Conservation (phyloP, 345 rosid genomes). For the Linum tenue region DNA sequence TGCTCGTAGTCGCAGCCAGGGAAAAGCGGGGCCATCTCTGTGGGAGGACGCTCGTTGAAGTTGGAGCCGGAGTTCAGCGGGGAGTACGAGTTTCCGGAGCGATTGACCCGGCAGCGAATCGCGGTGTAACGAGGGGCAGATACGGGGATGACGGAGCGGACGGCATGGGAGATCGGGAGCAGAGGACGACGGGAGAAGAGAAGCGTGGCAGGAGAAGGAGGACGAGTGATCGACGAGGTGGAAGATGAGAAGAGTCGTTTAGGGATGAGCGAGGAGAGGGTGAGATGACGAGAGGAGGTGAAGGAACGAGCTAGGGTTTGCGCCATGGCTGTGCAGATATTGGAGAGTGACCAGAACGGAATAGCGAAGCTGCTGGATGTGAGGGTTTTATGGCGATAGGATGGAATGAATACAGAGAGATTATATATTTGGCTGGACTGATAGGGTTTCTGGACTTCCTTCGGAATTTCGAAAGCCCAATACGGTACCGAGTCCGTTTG, state of each 20-base stretch:
- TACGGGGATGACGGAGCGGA: constrained; percentile 13
- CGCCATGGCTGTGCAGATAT: constrained; percentile 34
- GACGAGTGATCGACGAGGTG: constrained; percentile 18
- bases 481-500: too few relatives aligned
- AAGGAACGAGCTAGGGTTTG: constrained; percentile 42
- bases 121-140: constrained; percentile 32
- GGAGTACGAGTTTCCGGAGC: constrained; percentile 71
- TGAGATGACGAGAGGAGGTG: constrained; percentile 37
- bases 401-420: too few relatives aligned
- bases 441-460: too few relatives aligned
- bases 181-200: constrained; percentile 34
- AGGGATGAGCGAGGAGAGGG: constrained; percentile 19
- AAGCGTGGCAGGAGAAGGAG: constrained; percentile 34
- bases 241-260: constrained; percentile 33
- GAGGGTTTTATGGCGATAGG: too few relatives aligned
- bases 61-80: constrained; percentile 84
- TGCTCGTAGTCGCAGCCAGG: constrained; percentile 92
- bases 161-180: constrained; percentile 23
- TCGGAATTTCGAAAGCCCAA: too few relatives aligned
- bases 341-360: too few relatives aligned
- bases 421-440: too few relatives aligned
- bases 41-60: constrained; percentile 89
- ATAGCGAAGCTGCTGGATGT: too few relatives aligned
- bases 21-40: constrained; percentile 90
- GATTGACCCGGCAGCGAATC: constrained; percentile 63